Evolutionary conservation across 2,329 filamentous ascomycete species (phyloP).

Genomic region (Pyrenochaeta sp.): DNA sequence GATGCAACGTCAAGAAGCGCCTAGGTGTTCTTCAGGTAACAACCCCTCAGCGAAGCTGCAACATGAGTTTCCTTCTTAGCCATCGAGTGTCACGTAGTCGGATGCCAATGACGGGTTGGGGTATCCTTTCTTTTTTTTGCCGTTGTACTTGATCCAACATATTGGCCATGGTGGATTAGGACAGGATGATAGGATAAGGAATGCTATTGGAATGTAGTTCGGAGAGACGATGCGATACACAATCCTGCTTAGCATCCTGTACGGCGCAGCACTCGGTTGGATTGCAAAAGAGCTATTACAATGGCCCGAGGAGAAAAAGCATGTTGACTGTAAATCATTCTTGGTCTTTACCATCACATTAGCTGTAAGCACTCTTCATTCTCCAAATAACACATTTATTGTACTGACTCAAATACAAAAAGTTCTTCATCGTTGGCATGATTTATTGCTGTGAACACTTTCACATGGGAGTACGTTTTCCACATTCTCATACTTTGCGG

Average conservation of each 20-base stretch:
- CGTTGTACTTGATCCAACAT: constrained; percentile 83
- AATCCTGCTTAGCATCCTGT: constrained; percentile 78
- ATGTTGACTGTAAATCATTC: constrained; percentile 87
- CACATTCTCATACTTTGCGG: too few species aligned
- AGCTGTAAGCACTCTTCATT: constrained; percentile 61
- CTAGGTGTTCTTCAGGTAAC: too few species aligned
- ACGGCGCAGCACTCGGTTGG: constrained; percentile 81
- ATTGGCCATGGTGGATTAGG: constrained; percentile 64
- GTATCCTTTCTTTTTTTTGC: constrained; percentile 87
- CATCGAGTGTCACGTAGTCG: constrained; percentile 63
- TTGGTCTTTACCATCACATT: constrained; percentile 85
- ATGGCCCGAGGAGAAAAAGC: constrained; percentile 81
- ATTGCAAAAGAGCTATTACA: constrained; percentile 81
- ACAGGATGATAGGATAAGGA: constrained; percentile 59
- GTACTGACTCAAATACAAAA: neutral
- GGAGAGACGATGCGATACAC: constrained; percentile 85
- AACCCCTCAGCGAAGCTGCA: too few species aligned
- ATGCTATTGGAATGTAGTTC: constrained; percentile 82
- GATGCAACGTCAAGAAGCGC: too few species aligned
- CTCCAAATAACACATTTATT: neutral
- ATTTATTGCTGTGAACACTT: constrained; percentile 89
- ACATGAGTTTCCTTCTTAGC: too few species aligned
- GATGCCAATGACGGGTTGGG: constrained; percentile 90
- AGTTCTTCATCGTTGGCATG: constrained; percentile 89
- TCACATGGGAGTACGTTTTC: constrained; percentile 78